phyloP scores from a whole-genome alignment of 1,139 yeast genomes.

The Geotrichum bryndzae region DNA sequence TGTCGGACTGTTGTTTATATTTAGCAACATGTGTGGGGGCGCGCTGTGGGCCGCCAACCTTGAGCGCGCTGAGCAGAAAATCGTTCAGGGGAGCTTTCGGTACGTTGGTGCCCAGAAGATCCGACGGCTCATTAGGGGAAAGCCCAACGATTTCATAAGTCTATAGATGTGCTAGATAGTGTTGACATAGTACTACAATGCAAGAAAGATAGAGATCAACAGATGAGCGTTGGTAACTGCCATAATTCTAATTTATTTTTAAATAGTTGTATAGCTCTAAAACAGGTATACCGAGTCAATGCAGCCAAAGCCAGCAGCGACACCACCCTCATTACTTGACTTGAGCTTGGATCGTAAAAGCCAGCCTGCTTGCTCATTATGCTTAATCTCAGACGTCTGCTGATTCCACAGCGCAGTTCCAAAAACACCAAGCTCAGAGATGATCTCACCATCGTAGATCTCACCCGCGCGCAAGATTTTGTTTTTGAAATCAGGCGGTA shows the following conservation, averaged over 20 bases:
- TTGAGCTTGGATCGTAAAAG: constrained; percentile 82
- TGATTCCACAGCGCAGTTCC: constrained; percentile 78
- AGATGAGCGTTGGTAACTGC: not conserved
- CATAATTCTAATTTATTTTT: not conserved
- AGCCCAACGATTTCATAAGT: not conserved
- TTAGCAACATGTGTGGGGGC: constrained; percentile 65
- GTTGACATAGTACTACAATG: not conserved
- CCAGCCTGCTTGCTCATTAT: constrained; percentile 73
- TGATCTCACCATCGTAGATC: constrained; percentile 58
- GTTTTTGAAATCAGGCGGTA: constrained; percentile 64
- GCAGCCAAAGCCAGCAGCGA: constrained; percentile 97
- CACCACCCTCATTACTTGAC: constrained; percentile 92
- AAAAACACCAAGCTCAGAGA: constrained; percentile 86
- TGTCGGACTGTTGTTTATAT: constrained; percentile 53
- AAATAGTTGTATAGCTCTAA: constrained; percentile 4
- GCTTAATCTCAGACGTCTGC: constrained; percentile 44
- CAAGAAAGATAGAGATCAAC: not conserved
- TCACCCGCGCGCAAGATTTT: constrained; percentile 64
- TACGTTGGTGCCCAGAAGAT: constrained; percentile 14
- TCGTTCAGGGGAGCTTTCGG: constrained; percentile 13
- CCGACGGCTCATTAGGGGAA: constrained; percentile 10
- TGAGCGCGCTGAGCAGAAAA: constrained; percentile 21
- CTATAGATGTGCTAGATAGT: not conserved
- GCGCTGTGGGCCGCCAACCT: constrained; percentile 57
- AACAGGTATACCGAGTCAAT: constrained; percentile 62